Conservation (phyloP, 1,284 basidiomycete species). For the Pisolithus thermaeus region DNA sequence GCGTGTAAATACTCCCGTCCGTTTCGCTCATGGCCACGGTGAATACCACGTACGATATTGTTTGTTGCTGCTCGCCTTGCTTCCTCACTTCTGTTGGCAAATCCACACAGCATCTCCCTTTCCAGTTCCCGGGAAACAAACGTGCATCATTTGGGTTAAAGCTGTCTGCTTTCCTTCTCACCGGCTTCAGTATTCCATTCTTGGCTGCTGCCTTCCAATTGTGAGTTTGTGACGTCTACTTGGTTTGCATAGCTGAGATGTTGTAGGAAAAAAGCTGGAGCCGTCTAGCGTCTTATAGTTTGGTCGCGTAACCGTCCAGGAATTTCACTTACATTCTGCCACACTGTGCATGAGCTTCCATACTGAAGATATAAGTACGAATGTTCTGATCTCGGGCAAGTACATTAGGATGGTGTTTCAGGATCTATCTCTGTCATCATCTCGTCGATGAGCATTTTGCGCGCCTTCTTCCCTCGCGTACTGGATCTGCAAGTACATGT, state of each 20-base stretch:
- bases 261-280: constrained; percentile 32
- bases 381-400: background rate
- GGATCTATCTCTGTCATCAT: constrained; percentile 28
- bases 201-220: constrained; percentile 57
- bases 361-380: too few relatives aligned
- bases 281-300: constrained; percentile 12
- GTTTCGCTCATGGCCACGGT: constrained; percentile 41
- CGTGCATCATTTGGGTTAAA: constrained; percentile 50
- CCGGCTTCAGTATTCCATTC: constrained; percentile 68
- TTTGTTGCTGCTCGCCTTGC: constrained; percentile 1
- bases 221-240: constrained; percentile 31
- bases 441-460: constrained; percentile 35
- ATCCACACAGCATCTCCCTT: constrained; percentile 65
- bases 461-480: constrained; percentile 34
- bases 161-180: constrained; percentile 44
- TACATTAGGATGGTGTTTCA: constrained; percentile 8
- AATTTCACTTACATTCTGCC: too few relatives aligned
- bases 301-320: constrained; percentile 5
- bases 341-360: background rate
- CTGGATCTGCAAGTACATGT: constrained; percentile 58
- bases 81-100: constrained; percentile 1
- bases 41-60: constrained; percentile 51
- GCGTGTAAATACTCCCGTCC: constrained; percentile 24
- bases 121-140: constrained; percentile 56
- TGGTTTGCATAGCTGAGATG: constrained; percentile 4